phyloP scores from a whole-genome alignment of 2,329 filamentous ascomycete genomes.

The Fusarium acutatum region DNA sequence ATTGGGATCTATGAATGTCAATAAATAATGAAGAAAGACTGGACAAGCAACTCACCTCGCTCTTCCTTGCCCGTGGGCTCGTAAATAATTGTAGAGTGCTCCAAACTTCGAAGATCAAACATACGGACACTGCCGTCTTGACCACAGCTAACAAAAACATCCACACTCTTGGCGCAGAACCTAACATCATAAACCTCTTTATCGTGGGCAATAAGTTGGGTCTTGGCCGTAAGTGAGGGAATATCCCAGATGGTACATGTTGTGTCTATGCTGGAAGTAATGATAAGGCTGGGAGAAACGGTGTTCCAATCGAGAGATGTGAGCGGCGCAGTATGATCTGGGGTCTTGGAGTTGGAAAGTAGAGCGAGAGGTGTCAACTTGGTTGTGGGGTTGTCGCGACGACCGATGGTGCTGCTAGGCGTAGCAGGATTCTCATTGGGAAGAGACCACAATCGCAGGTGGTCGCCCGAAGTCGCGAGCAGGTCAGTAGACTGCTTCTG shows the following conservation, averaged over 20 bases:
- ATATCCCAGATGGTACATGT: constrained; percentile 99
- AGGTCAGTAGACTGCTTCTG: constrained; percentile 96
- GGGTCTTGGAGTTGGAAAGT: constrained; percentile 96
- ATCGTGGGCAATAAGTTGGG: constrained; percentile 96
- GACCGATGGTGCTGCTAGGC: constrained; percentile 73
- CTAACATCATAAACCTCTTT: constrained; percentile 99
- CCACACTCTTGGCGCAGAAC: constrained; percentile 98
- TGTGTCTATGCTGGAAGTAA: constrained; percentile 98
- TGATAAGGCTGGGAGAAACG: constrained; percentile 94
- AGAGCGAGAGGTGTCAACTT: constrained; percentile 94
- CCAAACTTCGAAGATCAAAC: constrained; percentile 95
- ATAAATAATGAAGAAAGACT: not conserved
- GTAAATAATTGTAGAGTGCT: constrained; percentile 99
- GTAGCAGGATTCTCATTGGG: constrained; percentile 70
- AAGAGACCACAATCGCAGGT: constrained; percentile 92
- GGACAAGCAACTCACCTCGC: constrained; percentile 60
- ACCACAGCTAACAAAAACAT: constrained; percentile 97
- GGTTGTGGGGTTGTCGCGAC: constrained; percentile 67
- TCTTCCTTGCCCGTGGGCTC: constrained; percentile 91
- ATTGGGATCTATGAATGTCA: constrained; percentile 55
- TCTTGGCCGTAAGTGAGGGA: constrained; percentile 95
- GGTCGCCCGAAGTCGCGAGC: constrained; percentile 92
- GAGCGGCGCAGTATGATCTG: constrained; percentile 95
- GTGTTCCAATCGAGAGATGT: constrained; percentile 99
- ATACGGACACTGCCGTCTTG: constrained; percentile 98